These are phyloP conservation scores for Botrytis pseudocinerea DNA, from an alignment of 2,329 filamentous ascomycete species.

Conservation along the genomic window DNA sequence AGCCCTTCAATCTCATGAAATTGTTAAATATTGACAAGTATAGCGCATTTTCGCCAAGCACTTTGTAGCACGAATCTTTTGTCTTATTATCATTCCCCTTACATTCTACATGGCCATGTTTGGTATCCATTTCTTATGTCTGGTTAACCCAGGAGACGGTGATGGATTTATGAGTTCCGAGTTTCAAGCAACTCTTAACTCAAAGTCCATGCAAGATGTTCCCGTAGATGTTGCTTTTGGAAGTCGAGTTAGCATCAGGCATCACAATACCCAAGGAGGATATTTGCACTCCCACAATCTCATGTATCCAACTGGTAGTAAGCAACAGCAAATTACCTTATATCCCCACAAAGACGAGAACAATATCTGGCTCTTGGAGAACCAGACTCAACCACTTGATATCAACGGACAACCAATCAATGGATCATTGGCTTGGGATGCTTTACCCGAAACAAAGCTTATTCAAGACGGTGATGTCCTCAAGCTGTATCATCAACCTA, in stretches of 20 bases:
- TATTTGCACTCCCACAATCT: slow-evolving; percentile 95
- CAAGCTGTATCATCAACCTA: slow-evolving; percentile 79
- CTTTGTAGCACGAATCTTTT: slow-evolving; percentile 86
- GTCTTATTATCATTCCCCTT: slow-evolving; percentile 82
- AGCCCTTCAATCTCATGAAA: slow-evolving; percentile 21
- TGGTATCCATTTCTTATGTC: slow-evolving; percentile 89
- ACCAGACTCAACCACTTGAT: slow-evolving; percentile 87
- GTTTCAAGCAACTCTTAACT: slow-evolving; percentile 96
- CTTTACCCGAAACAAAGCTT: slow-evolving; percentile 61
- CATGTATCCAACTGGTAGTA: slow-evolving; percentile 97
- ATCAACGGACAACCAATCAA: slow-evolving; percentile 74
- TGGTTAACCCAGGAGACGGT: slow-evolving; percentile 92
- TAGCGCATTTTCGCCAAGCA: slow-evolving; percentile 88
- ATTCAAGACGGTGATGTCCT: slow-evolving; percentile 80
- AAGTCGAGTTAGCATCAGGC: slow-evolving; percentile 80
- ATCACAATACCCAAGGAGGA: slow-evolving; percentile 96
- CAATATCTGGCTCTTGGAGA: slow-evolving; percentile 92
- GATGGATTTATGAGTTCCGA: slow-evolving; percentile 99
- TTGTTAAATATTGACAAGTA: slow-evolving; percentile 33
- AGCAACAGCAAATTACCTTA: slow-evolving; percentile 97
- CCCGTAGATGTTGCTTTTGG: slow-evolving; percentile 89
- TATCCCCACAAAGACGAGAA: slow-evolving; percentile 99
- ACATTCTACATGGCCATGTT: slow-evolving; percentile 98
- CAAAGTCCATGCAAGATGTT: slow-evolving; percentile 93
- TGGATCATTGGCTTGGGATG: slow-evolving; percentile 83